Percentiles rank a stretch among this genome's conserved stretches.
phyloP scores from a whole-genome alignment of 2,329 filamentous ascomycete genomes.

The Ophiostoma triangulosporum region DNA sequence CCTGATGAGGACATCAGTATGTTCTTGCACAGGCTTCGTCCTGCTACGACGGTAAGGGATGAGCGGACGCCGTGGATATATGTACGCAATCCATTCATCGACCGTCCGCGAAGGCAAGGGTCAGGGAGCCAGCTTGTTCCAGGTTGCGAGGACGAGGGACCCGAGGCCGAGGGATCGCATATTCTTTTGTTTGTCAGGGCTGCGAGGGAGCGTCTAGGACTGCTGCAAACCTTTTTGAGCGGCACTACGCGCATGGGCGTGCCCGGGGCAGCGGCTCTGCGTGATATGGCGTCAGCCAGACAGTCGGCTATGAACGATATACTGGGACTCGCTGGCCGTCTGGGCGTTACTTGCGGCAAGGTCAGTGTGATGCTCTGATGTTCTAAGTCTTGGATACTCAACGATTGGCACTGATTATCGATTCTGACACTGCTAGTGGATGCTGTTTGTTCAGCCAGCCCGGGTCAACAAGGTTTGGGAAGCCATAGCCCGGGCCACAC shows the following conservation, averaged over 20 bases:
- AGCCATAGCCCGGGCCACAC: slow-evolving; percentile 51
- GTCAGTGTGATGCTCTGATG: slow-evolving; percentile 25
- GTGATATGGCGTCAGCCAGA: slow-evolving; percentile 36
- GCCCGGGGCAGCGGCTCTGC: slow-evolving; percentile 24
- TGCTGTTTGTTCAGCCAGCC: slow-evolving; percentile 47
- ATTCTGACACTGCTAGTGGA: slow-evolving; percentile 42
- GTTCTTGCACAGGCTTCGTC: slow-evolving; percentile 57
- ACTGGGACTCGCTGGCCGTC: slow-evolving; percentile 43
- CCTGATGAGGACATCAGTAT: slow-evolving; percentile 17
- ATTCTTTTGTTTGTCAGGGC: slow-evolving; percentile 35
- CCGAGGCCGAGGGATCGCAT: slow-evolving; percentile 31
- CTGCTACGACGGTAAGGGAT: slow-evolving; percentile 41
- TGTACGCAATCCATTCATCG: slow-evolving; percentile 48
- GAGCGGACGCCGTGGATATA: slow-evolving; percentile 54
- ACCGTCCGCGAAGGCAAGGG: slow-evolving; percentile 8
- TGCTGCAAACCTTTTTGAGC: slow-evolving; percentile 35
- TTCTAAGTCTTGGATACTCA: too few relatives aligned
- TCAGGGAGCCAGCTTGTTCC: slow-evolving; percentile 25
- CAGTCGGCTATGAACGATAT: slow-evolving; percentile 40
- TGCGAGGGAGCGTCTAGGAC: slow-evolving; percentile 35
- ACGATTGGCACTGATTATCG: not conserved
- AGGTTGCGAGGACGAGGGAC: slow-evolving; percentile 36
- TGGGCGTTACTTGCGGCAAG: slow-evolving; percentile 52
- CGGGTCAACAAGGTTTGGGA: slow-evolving; percentile 53
- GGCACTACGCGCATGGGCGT: slow-evolving; percentile 27